phyloP scores from a whole-genome alignment of 345 rosid genomes.

The Anacardium occidentale region DNA sequence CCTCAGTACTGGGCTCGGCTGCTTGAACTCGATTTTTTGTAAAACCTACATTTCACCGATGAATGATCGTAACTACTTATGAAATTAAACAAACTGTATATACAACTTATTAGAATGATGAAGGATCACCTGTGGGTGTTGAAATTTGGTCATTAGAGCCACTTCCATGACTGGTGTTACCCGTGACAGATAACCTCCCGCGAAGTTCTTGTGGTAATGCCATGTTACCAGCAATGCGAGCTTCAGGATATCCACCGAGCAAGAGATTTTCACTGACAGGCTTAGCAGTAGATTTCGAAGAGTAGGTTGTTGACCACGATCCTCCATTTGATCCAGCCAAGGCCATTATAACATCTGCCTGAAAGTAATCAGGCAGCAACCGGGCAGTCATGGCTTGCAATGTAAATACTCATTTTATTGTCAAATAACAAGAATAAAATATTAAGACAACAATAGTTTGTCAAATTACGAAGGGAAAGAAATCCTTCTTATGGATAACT shows the following conservation, averaged over 20 bases:
- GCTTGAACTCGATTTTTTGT: slow-evolving; percentile 43
- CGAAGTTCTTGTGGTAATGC: slow-evolving; percentile 45
- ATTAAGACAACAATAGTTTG: background rate
- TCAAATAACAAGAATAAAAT: background rate
- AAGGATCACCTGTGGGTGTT: slow-evolving; percentile 47
- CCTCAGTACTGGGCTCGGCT: slow-evolving; percentile 44
- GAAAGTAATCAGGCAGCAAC: slow-evolving; percentile 33
- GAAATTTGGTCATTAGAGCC: slow-evolving; percentile 41
- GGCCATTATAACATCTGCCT: slow-evolving; percentile 97
- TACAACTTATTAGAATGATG: background rate
- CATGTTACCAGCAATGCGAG: slow-evolving; percentile 17
- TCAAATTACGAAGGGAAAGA: background rate
- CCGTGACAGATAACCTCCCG: slow-evolving; percentile 29
- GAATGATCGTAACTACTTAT: background rate
- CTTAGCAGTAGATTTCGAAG: slow-evolving; percentile 48
- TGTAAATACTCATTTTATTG: background rate
- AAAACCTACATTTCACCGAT: slow-evolving; percentile 30
- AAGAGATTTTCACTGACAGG: slow-evolving; percentile 30
- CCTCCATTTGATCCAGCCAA: slow-evolving; percentile 95
- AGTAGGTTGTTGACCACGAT: slow-evolving; percentile 88
- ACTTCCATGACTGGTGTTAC: slow-evolving; percentile 31
- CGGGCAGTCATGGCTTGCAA: slow-evolving; percentile 12
- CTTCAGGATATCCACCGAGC: slow-evolving; percentile 36
- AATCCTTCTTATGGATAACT: background rate
- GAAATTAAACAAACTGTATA: background rate